Conservation (phyloP, 306 rosid species). For the Senna siamea region DNA sequence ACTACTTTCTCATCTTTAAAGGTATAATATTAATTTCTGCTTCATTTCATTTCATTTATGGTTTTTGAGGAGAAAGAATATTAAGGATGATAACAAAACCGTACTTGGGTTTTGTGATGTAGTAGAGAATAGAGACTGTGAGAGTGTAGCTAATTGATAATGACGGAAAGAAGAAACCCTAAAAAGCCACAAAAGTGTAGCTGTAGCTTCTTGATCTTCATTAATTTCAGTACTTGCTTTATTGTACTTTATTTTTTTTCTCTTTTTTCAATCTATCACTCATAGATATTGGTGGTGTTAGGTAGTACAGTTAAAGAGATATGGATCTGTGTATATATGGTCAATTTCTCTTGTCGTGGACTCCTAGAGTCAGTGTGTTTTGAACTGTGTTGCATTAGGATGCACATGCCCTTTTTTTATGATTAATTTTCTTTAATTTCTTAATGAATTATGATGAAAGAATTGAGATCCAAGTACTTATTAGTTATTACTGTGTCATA, state of each 20-base stretch:
- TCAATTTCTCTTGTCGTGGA: slow-evolving; percentile 3
- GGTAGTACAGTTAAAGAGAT: slow-evolving; percentile 26
- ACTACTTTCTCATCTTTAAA: slow-evolving; percentile 62
- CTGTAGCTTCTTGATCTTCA: slow-evolving; percentile 12
- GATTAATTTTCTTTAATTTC: too few species aligned
- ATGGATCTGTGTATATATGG: not conserved
- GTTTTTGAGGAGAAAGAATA: not conserved
- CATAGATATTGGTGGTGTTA: not conserved
- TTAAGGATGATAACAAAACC: not conserved
- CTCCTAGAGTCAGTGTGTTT: too few species aligned
- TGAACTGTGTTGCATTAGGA: slow-evolving; percentile 39
- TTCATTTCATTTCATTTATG: not conserved
- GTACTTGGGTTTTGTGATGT: not conserved
- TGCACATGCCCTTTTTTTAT: slow-evolving; percentile 58
- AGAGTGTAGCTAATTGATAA: not conserved
- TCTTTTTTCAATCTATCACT: not conserved
- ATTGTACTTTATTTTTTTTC: not conserved
- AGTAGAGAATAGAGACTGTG: too few species aligned
- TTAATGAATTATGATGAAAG: too few species aligned
- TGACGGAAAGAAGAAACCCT: slow-evolving; percentile 39
- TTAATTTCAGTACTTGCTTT: slow-evolving; percentile 31
- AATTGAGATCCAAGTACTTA: slow-evolving; percentile 59
- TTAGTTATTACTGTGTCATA: slow-evolving; percentile 22
- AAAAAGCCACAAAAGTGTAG: slow-evolving; percentile 38
- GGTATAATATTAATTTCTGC: slow-evolving; percentile 44